Percentiles rank a stretch among this genome's conserved stretches.
Conservation (phyloP, 345 rosid species). For the Capsella bursapastoris region DNA sequence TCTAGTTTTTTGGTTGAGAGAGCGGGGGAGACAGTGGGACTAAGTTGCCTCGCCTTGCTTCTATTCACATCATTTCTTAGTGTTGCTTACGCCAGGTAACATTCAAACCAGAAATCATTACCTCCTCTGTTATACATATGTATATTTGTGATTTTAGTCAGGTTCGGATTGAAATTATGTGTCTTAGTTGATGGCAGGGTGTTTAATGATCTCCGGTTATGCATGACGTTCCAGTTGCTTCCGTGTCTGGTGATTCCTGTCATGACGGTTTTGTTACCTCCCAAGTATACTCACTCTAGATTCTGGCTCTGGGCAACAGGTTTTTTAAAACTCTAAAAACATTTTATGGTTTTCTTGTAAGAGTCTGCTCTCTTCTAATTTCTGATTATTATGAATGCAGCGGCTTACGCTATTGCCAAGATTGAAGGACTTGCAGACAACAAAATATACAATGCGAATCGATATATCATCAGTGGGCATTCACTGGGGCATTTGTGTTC, state of each 20-base stretch:
- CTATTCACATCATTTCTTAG: conserved; percentile 58
- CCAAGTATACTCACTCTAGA: conserved; percentile 76
- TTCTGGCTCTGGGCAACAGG: conserved; percentile 86
- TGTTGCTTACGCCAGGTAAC: conserved; percentile 72
- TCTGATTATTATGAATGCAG: conserved; percentile 45
- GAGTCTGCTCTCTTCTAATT: background rate
- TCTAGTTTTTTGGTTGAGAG: conserved; percentile 88
- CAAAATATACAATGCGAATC: conserved; percentile 64
- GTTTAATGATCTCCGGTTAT: conserved; percentile 87
- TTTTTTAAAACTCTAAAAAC: conserved; percentile 22
- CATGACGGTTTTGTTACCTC: conserved; percentile 62
- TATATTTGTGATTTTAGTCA: background rate
- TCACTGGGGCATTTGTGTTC: conserved; percentile 77
- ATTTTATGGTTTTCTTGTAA: conserved; percentile 2
- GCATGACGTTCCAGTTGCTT: conserved; percentile 87
- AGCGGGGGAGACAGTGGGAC: conserved; percentile 65
- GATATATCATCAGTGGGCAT: conserved; percentile 73
- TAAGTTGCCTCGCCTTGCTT: conserved; percentile 62
- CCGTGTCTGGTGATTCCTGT: conserved; percentile 70
- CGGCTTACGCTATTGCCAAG: conserved; percentile 58
- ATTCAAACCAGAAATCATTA: conserved; percentile 16
- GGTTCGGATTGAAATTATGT: conserved; percentile 35
- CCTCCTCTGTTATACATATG: background rate
- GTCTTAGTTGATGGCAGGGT: conserved; percentile 77
- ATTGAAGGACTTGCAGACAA: conserved; percentile 65